Conservation (phyloP, 768 basidiomycete species). For the Boletales sp. region DNA sequence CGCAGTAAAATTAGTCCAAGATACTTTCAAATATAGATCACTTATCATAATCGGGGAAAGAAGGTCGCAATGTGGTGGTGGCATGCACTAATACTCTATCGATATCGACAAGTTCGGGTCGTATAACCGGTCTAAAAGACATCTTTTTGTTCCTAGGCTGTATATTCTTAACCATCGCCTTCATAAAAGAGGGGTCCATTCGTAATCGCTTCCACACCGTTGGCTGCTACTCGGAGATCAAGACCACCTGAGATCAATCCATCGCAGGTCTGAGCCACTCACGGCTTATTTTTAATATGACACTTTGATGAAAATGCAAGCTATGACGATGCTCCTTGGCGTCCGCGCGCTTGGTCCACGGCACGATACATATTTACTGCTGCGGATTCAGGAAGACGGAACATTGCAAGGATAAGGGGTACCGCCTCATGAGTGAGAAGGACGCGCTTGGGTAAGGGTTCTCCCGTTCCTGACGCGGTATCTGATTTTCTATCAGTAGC, state of each 20-base stretch:
- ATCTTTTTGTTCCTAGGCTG: background rate
- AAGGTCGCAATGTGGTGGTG: background rate
- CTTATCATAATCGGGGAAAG: background rate
- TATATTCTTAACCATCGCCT: background rate
- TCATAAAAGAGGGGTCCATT: background rate
- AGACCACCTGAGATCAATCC: constrained; percentile 4
- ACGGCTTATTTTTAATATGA: constrained; percentile 1
- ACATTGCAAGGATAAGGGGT: constrained; percentile 44
- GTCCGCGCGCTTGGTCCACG: constrained; percentile 50
- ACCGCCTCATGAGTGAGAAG: constrained; percentile 54
- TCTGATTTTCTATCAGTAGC: constrained; percentile 1
- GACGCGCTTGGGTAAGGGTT: constrained; percentile 26
- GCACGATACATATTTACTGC: constrained; percentile 58
- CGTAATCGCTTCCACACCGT: constrained; percentile 5
- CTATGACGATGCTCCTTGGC: constrained; percentile 21
- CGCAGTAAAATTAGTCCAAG: no score
- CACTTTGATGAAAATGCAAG: background rate
- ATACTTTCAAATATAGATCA: background rate
- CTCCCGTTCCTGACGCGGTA: background rate
- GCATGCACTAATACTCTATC: background rate
- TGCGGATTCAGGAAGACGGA: constrained; percentile 44
- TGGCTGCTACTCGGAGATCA: background rate
- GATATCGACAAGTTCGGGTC: background rate
- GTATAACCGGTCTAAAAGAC: background rate
- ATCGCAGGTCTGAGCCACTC: constrained; percentile 7